A percentile compares a stretch with the other conserved stretches of the same genome.
Conservation (phyloP, 2,329 filamentous ascomycete genomes). For the Periglandula ipomoeae region DNA sequence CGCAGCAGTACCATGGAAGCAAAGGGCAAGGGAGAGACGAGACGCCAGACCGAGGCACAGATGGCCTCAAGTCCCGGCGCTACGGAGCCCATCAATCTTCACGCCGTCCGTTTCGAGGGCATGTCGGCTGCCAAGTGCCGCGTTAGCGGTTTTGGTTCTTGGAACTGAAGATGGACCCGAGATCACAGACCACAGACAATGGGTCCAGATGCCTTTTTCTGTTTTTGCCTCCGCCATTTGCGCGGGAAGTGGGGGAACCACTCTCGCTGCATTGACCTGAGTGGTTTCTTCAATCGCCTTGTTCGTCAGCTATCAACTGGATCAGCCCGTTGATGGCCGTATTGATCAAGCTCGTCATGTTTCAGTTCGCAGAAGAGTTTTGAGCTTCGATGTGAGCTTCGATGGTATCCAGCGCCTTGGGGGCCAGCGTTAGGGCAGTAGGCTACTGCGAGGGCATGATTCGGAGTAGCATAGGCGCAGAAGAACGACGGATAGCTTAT, state of each 20-base stretch:
- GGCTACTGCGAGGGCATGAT: not conserved
- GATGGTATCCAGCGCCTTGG: not conserved
- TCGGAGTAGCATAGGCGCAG: not conserved
- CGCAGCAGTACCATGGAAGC: not conserved
- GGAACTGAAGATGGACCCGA: not conserved
- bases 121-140: conserved; percentile 5
- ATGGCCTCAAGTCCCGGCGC: not conserved
- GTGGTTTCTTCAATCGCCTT: not conserved
- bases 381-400: not conserved
- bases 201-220: not conserved
- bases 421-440: not conserved
- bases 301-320: not conserved
- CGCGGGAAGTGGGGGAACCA: not conserved
- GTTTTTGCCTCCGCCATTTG: not conserved
- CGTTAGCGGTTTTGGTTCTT: not conserved
- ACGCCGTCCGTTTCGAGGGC: not conserved
- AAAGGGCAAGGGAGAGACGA: not conserved
- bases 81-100: not conserved
- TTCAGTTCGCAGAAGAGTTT: not conserved
- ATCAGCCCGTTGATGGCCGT: not conserved
- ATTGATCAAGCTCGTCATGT: not conserved
- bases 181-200: not conserved
- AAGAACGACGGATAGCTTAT: not conserved
- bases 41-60: too few species aligned
- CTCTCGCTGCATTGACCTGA: not conserved